phyloP scores from a whole-genome alignment of 2,329 filamentous ascomycete genomes.

The Cladosporium velox region DNA sequence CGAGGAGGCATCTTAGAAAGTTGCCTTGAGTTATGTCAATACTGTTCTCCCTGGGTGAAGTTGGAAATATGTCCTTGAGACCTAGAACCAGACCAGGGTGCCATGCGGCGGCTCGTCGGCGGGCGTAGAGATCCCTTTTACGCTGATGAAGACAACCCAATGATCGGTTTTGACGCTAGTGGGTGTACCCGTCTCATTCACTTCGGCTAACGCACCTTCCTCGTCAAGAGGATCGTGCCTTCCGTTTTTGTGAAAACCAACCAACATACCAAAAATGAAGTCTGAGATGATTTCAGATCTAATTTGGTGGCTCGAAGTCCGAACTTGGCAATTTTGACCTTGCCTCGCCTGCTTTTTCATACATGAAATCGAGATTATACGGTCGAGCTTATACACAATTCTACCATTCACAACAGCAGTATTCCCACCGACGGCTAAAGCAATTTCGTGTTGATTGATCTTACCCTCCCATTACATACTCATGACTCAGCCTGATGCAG shows the following conservation, averaged over 20 bases:
- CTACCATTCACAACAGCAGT: not conserved
- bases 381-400: not conserved
- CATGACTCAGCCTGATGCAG: not conserved
- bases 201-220: not conserved
- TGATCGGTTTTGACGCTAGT: not conserved
- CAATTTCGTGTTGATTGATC: not conserved
- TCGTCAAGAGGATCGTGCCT: not conserved
- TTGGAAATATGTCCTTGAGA: conserved; percentile 2
- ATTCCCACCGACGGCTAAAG: not conserved
- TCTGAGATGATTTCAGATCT: not conserved
- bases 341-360: not conserved
- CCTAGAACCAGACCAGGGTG: conserved; percentile 1
- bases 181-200: not conserved
- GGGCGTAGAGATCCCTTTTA: conserved; percentile 9
- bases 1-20: conserved; percentile 46
- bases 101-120: conserved; percentile 3
- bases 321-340: not conserved
- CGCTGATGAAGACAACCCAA: not conserved
- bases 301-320: not conserved
- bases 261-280: not conserved
- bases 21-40: not conserved
- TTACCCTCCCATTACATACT: no score
- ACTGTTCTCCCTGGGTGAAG: conserved; percentile 5
- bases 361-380: not conserved
- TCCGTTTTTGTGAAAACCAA: not conserved